Conservation (phyloP, 495 filamentous ascomycete genomes). For the Apodospora peruviana region DNA sequence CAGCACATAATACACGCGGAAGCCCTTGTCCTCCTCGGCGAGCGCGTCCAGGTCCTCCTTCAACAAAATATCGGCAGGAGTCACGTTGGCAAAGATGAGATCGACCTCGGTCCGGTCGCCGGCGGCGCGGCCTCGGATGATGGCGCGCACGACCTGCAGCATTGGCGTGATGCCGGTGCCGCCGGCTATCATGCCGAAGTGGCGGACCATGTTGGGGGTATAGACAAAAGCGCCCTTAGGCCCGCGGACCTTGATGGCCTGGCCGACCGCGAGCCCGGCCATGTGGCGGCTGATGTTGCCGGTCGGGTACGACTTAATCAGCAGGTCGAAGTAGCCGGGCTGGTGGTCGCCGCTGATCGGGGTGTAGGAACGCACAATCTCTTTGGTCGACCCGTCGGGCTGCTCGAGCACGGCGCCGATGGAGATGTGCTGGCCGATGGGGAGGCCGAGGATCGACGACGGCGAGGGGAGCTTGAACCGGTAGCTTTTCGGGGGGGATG, state of each 20-base stretch:
- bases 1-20: constrained; percentile 88
- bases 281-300: constrained; percentile 95
- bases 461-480: constrained; percentile 76
- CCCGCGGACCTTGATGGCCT: constrained; percentile 82
- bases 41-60: constrained; percentile 84
- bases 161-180: constrained; percentile 98
- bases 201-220: constrained; percentile 85
- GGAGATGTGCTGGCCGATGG: constrained; percentile 98
- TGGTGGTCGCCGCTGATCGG: constrained; percentile 90
- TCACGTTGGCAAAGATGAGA: constrained; percentile 95
- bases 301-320: constrained; percentile 95
- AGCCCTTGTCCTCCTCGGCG: constrained; percentile 65
- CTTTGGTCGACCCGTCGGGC: constrained; percentile 65
- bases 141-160: constrained; percentile 89
- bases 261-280: constrained; percentile 70
- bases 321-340: constrained; percentile 90
- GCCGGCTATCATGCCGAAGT: constrained; percentile 96
- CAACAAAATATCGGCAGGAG: constrained; percentile 84
- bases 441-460: constrained; percentile 82
- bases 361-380: constrained; percentile 93
- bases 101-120: constrained; percentile 86
- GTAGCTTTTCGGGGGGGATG: constrained; percentile 50
- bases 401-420: constrained; percentile 69
- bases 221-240: constrained; percentile 98
- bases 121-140: constrained; percentile 72